Base-by-base conservation (phyloP, 2,329 filamentous ascomycete species). In the Aspergillus sp. region DNA sequence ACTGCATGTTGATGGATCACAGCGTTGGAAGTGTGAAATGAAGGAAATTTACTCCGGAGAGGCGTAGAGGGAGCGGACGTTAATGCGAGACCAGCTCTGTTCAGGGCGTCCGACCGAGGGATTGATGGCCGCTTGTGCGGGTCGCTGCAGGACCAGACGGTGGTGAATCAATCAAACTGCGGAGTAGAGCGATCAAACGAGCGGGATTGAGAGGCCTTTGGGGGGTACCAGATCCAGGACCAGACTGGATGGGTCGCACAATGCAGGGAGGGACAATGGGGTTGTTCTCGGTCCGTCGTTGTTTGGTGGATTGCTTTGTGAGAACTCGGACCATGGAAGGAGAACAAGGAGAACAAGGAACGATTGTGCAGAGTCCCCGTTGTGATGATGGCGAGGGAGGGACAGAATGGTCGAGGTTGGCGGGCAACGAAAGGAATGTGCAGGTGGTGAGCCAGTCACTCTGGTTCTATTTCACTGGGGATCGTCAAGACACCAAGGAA, bases 361-460 rank as follows among this genome's bases (percentile, higher is more conserved):
- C n/a, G n/a, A n/a, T n/a, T n/a, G n/a, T n/a, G n/a, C n/a, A n/a
- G n/a, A n/a, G n/a, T n/a, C n/a, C n/a, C n/a, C n/a, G n/a, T n/a
- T n/a, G n/a, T n/a, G n/a, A n/a, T n/a, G n/a, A n/a, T n/a, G 45
- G 43, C 23, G 31, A 46, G 32, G 16, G 19, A 32, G 20, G 25
- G 23, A n/a, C n/a, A n/a, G n/a, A n/a, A n/a, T n/a, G n/a, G n/a
- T n/a, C n/a, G n/a, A 43, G 43, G 58, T 61, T 49, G 57, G 47
- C 32, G 43, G 62, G 62, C 61, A 66, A 67, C 64, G 58, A 64
- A 60, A 60, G 58, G 65, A 67, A 67, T 67, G n/a, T n/a, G 64
- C 58, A 56, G 44, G 31, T 41, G 47, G 60, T 64, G 61, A 65
- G 36, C 57, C 60, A 50, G 63, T 62, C 63, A 65, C 62, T 45